These are phyloP conservation scores for Helotiales sp. DNA, from an alignment of 2,329 filamentous ascomycete species.

Conservation along the genomic window DNA sequence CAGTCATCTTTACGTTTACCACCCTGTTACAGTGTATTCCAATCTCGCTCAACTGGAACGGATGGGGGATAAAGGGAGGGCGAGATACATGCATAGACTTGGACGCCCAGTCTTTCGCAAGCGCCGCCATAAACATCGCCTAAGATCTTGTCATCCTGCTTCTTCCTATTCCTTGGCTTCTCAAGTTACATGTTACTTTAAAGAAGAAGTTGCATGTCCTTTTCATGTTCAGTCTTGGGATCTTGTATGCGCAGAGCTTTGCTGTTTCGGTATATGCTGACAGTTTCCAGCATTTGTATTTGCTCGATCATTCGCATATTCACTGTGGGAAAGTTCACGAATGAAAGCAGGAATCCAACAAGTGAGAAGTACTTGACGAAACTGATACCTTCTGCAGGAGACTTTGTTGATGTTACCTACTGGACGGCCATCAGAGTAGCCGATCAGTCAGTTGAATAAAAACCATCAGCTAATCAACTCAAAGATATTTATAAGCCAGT, in stretches of 20 bases:
- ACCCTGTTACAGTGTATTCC: conserved; percentile 12
- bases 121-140: conserved; percentile 10
- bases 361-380: neutral
- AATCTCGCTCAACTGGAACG: conserved; percentile 12
- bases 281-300: conserved; percentile 7
- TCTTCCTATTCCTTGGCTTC: conserved; percentile 7
- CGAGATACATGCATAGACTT: conserved; percentile 7
- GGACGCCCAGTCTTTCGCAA: conserved; percentile 5
- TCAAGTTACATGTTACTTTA: neutral
- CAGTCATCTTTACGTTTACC: neutral
- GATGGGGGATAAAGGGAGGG: conserved; percentile 9
- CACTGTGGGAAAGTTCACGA: neutral
- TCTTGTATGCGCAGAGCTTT: neutral
- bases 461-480: neutral
- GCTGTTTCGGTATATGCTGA: neutral
- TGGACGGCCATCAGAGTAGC: conserved; percentile 9
- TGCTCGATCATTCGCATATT: conserved; percentile 16
- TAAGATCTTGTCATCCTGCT: conserved; percentile 11
- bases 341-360: conserved; percentile 11
- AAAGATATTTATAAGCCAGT: neutral
- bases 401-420: conserved; percentile 4
- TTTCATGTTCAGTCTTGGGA: conserved; percentile 13
- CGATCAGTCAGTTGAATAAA: neutral
- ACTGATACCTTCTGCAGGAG: conserved; percentile 2
- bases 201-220: conserved; percentile 15